Base-by-base conservation (phyloP, 2,329 filamentous ascomycete genomes). In the Davidsoniella neocaledoniae region DNA sequence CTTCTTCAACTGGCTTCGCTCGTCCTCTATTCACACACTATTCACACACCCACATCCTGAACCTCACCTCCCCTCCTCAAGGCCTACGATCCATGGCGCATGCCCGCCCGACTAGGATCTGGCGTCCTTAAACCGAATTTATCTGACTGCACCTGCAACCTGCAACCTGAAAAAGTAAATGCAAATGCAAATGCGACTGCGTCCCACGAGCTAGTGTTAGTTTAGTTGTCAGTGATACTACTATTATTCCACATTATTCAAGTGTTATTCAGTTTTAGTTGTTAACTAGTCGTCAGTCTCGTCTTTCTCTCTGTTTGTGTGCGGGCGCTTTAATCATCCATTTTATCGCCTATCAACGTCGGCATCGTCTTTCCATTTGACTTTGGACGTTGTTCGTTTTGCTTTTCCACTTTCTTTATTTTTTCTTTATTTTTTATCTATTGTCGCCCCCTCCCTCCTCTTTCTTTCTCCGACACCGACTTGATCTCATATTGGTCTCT, bases 361-460 rank as follows among this genome's bases (percentile, higher is more conserved):
- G 19, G 33, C 26, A 10, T 39, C 40, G 23, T 45, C 36, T 19
- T 47, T 49, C 17, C 25, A 14, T 14, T 44, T 29, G 42, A 40
- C 21, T 26, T 14, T 39, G 7, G 8, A 40, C 36, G 23, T 39
- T 33, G 21, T 25, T 41, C n/a, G 23, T 33, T 33, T 48, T 43
- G 12, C 6, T 44, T 39, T 43, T 25, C 19, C 16, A 39, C 19
- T 33, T 46, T 39, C 21, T 40, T 42, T 36, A 39, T 36, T 48
- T 51, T 41, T 38, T 44, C 46, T 23, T 43, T 38, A n/a, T 44
- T 36, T 42, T 42, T 45, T 40, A 48, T 9, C 19, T 41, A 25
- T 41, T 39, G 36, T 49, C 36, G 49, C 10, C 26, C 23, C 19
- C 25, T 37, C 14, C 46, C 25, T 26, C 26, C 21, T 16, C n/a